Evolutionary conservation across 2,329 filamentous ascomycete species (phyloP).

Genomic region (Pestalotiopsis fici): DNA sequence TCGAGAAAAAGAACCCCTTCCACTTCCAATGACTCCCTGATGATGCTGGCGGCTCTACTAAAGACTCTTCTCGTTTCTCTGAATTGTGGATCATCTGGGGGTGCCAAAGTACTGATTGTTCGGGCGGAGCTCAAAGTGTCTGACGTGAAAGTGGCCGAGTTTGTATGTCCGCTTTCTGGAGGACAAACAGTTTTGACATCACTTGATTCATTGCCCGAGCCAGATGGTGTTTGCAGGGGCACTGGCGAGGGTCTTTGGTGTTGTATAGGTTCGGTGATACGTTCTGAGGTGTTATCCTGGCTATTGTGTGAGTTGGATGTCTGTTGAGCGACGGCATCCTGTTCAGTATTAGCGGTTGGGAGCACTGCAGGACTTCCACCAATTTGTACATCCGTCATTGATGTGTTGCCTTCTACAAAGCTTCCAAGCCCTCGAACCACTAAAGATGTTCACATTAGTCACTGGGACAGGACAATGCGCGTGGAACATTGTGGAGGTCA

Average conservation of each 20-base stretch:
- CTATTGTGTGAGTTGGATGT: slow-evolving; percentile 7
- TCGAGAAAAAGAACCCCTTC: slow-evolving; percentile 39
- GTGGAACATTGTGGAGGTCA: neutral
- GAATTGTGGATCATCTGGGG: neutral
- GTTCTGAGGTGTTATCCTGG: neutral
- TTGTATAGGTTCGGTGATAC: neutral
- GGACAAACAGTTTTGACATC: neutral
- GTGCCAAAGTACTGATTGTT: neutral
- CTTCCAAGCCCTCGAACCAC: slow-evolving; percentile 21
- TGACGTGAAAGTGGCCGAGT: neutral
- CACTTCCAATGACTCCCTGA: slow-evolving; percentile 42
- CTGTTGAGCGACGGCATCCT: slow-evolving; percentile 15
- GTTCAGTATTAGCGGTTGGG: slow-evolving; percentile 15
- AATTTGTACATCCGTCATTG: slow-evolving; percentile 17
- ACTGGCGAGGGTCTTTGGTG: neutral
- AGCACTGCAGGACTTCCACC: slow-evolving; percentile 12
- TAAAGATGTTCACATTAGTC: neutral
- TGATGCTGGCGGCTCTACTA: slow-evolving; percentile 41
- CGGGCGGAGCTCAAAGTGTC: neutral
- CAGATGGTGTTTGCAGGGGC: neutral
- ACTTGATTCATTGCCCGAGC: neutral
- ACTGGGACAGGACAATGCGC: neutral
- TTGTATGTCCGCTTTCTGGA: neutral
- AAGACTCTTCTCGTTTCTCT: slow-evolving; percentile 29
- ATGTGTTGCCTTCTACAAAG: slow-evolving; percentile 20